A percentile compares a stretch with the other conserved stretches of the same genome.
These are phyloP conservation scores for Zygosaccharomyces pseudobailii DNA, from an alignment of 1,139 yeast species.

Conservation along the genomic window DNA sequence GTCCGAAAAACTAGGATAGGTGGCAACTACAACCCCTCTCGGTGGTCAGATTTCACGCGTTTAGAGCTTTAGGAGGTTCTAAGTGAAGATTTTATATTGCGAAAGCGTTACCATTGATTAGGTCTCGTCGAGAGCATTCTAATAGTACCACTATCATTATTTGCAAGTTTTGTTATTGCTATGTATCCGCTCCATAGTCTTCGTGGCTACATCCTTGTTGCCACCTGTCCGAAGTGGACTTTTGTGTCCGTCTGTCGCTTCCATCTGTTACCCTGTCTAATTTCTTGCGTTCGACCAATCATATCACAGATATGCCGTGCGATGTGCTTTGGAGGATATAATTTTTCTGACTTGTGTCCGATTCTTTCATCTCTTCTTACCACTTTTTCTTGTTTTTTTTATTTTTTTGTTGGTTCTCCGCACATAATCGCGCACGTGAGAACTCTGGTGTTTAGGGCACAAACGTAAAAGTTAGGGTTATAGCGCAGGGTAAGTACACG, in stretches of 20 bases:
- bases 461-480: slow-evolving; percentile 3
- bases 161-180: not conserved
- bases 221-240: slow-evolving; percentile 2
- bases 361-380: slow-evolving; percentile 21
- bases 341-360: slow-evolving; percentile 16
- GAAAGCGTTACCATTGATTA: not conserved
- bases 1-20: not conserved
- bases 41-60: not conserved
- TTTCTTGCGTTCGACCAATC: slow-evolving; percentile 15
- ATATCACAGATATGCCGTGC: slow-evolving; percentile 11
- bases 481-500: not conserved
- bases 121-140: not conserved
- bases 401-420: not conserved
- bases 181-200: not conserved
- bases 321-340: slow-evolving; percentile 11
- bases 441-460: not conserved
- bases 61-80: not conserved
- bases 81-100: not conserved
- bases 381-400: slow-evolving; percentile 18
- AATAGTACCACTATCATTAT: not conserved
- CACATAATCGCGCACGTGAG: slow-evolving; percentile 5
- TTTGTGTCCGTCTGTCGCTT: not conserved
- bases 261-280: slow-evolving; percentile 16
- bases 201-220: not conserved
- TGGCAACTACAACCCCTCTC: not conserved